Percentiles rank a stretch among this genome's conserved stretches.
phyloP scores from a whole-genome alignment of 352 stramenopile genomes.

The Phytophthora quininea region DNA sequence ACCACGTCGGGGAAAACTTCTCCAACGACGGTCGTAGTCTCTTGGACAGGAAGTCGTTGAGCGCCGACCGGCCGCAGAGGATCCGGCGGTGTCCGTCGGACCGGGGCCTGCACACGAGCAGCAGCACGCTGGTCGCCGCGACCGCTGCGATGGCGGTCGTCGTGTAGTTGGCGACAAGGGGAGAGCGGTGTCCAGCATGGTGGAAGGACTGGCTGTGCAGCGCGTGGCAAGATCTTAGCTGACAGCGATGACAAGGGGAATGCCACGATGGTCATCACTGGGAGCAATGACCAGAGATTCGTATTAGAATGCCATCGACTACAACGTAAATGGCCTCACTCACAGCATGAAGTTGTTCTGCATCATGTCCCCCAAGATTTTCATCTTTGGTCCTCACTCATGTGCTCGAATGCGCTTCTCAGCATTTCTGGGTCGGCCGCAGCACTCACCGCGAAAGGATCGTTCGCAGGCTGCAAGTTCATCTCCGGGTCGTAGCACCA shows the following conservation, averaged over 20 bases:
- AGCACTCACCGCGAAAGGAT: conserved; percentile 2
- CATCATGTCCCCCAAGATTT: too few species aligned
- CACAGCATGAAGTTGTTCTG: too few species aligned
- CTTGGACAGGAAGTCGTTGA: conserved; percentile 74
- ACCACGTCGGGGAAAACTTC: conserved; percentile 72
- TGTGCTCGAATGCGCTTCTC: too few species aligned
- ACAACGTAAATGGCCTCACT: too few species aligned
- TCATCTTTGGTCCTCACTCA: too few species aligned
- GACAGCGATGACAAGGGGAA: too few species aligned
- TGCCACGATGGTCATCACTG: too few species aligned
- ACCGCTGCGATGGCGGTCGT: conserved; percentile 30
- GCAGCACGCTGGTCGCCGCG: conserved; percentile 39
- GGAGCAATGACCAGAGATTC: too few species aligned
- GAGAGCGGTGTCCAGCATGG: too few species aligned
- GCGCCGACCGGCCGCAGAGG: conserved; percentile 57
- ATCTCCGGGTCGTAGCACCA: background rate
- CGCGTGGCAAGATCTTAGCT: too few species aligned
- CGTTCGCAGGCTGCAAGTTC: background rate
- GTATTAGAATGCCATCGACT: too few species aligned
- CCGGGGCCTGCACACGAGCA: conserved; percentile 17
- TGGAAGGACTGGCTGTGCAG: too few species aligned
- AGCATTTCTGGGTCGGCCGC: background rate
- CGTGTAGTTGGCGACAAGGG: conserved; percentile 8
- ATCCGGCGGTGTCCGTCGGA: conserved; percentile 43
- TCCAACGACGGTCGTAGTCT: conserved; percentile 55